Conservation (phyloP, 139 green algal species). For the Mesostigma viride region DNA sequence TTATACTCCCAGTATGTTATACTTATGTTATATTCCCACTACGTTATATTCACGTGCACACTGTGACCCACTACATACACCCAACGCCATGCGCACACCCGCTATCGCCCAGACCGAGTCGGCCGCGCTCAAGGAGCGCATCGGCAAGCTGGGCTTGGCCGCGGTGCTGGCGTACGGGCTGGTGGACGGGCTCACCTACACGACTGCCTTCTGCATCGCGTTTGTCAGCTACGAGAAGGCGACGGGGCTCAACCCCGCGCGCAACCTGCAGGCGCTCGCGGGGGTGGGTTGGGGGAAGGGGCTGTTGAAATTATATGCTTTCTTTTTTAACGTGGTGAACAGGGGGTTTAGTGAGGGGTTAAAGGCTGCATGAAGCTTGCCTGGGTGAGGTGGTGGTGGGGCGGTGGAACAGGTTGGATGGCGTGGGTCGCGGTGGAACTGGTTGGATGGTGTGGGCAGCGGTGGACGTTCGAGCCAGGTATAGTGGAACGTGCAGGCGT, state of each 20-base stretch:
- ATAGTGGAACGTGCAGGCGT: neutral
- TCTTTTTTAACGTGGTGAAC: neutral
- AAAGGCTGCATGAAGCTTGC: neutral
- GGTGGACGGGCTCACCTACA: conserved; percentile 35
- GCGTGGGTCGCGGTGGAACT: neutral
- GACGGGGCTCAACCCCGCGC: conserved; percentile 28
- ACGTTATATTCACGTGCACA: too few species aligned
- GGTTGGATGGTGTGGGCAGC: neutral
- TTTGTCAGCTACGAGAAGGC: conserved; percentile 32
- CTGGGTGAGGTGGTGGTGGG: too few species aligned
- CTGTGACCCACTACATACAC: too few species aligned
- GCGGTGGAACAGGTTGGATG: neutral
- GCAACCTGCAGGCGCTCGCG: conserved; percentile 29
- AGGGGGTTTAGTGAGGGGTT: neutral
- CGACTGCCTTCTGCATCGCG: conserved; percentile 25
- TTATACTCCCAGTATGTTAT: too few species aligned
- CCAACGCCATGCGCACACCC: too few species aligned
- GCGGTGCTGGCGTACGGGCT: conserved; percentile 26
- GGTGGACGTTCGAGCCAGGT: neutral
- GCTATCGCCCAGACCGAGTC: too few species aligned
- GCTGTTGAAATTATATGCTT: neutral
- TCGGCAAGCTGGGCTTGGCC: conserved; percentile 25
- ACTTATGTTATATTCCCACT: too few species aligned
- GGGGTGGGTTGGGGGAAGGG: conserved; percentile 13
- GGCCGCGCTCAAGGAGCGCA: too few species aligned